Evolutionary conservation across 1,284 basidiomycete species (phyloP), one percentile per base, ranked within the genome.

Genomic region (Termitomyces sp.): DNA sequence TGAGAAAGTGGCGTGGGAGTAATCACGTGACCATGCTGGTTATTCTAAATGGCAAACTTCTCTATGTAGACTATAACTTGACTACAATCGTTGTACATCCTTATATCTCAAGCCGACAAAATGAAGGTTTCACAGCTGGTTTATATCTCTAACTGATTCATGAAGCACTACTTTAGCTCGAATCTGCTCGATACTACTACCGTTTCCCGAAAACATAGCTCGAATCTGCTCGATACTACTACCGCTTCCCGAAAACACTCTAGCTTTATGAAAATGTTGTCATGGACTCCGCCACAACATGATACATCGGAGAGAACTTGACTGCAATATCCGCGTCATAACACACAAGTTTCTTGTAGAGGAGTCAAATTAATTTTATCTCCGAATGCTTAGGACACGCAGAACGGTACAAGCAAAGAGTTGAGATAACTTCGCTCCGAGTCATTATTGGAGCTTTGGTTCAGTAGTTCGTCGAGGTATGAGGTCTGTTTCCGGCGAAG

Each of bases 331-430:
- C 17, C n/a, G 17, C 17, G 10, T 17, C 38, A n/a, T n/a, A n/a
- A n/a, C n/a, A n/a, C n/a, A n/a, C n/a, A 19, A 39, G 38, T 39
- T 2, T 39, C 17, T 17, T 17, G n/a, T n/a, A 17, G 36, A 38
- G 15, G 6, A n/a, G n/a, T n/a, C n/a, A n/a, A n/a, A n/a, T n/a
- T n/a, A n/a, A n/a, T n/a, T n/a, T n/a, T n/a, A n/a, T n/a, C n/a
- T n/a, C n/a, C n/a, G n/a, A n/a, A n/a, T n/a, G n/a, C n/a, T n/a
- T n/a, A n/a, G 5, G 19, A 24, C 56, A 40, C 13, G 48, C 13
- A 39, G 49, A 53, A 70, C 71, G 61, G 77, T 81, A 70, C 83
- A 84, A 63, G 78, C 74, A 50, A 79, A 81, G 34, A 84, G 82
- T 33, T 15, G 33, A 13, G 13, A 34, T 34, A 15, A 75, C 74